Conservation (phyloP, 176 grass and related monocot species). For the Miscanthus lutarioriparius region DNA sequence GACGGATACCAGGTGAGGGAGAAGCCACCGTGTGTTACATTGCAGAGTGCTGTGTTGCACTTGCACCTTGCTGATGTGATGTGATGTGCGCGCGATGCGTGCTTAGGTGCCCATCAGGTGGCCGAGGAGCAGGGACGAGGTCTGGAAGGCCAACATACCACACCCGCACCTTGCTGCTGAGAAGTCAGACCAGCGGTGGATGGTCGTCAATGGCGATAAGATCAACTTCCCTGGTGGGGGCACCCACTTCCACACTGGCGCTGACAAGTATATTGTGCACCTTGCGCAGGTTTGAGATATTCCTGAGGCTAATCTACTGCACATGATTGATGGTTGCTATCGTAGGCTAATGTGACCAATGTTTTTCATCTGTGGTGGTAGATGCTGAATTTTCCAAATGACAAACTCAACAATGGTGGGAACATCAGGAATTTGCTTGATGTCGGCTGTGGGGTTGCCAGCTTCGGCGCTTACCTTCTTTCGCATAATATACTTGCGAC, state of each 20-base stretch:
- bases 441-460: constrained; percentile 76
- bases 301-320: background rate
- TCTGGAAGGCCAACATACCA: constrained; percentile 79
- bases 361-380: constrained; percentile 11
- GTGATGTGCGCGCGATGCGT: background rate
- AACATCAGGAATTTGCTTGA: constrained; percentile 73
- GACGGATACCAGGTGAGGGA: constrained; percentile 54
- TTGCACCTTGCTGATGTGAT: background rate
- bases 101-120: constrained; percentile 66
- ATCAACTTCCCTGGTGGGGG: constrained; percentile 84
- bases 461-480: constrained; percentile 81
- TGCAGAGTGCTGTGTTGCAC: background rate
- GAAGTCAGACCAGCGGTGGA: constrained; percentile 88
- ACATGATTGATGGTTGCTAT: background rate
- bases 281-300: constrained; percentile 54
- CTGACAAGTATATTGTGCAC: constrained; percentile 77
- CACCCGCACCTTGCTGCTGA: constrained; percentile 69
- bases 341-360: background rate
- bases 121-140: constrained; percentile 68
- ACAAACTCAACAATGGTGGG: constrained; percentile 64
- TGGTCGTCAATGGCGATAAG: constrained; percentile 70
- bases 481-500: constrained; percentile 52
- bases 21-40: background rate
- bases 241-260: constrained; percentile 73
- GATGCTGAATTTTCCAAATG: constrained; percentile 71